These are phyloP conservation scores for Phaeotremella skinneri DNA, from an alignment of 768 basidiomycete species.

Conservation along the genomic window DNA sequence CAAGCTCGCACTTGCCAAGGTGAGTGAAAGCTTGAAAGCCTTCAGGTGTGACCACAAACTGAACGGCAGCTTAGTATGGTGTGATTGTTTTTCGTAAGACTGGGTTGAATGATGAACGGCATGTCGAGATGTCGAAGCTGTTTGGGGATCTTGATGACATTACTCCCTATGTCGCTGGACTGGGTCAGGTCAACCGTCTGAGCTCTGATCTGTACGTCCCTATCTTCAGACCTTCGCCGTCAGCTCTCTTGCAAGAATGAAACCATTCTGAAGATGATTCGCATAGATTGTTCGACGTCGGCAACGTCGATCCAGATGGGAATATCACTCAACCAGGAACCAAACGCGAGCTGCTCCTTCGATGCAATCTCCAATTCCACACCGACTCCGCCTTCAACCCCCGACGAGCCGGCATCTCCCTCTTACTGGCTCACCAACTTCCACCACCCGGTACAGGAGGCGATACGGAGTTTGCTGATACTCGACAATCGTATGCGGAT, in stretches of 20 bases:
- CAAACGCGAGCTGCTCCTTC: not conserved
- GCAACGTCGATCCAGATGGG: conserved; percentile 25
- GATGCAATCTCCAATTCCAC: conserved; percentile 22
- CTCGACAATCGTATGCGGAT: conserved; percentile 39
- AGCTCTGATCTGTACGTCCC: conserved; percentile 18
- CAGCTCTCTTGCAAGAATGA: not conserved
- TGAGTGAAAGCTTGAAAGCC: conserved; percentile 5
- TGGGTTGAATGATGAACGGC: conserved; percentile 18
- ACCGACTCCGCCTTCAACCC: conserved; percentile 25
- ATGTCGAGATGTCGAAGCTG: conserved; percentile 24
- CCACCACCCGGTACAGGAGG: conserved; percentile 41
- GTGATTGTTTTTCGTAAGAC: conserved; percentile 23
- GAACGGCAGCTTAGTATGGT: conserved; percentile 14
- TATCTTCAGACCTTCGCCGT: not conserved
- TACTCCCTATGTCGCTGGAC: conserved; percentile 19
- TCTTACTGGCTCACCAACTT: conserved; percentile 41
- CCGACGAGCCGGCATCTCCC: conserved; percentile 31
- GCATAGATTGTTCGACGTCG: conserved; percentile 24
- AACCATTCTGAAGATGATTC: not conserved
- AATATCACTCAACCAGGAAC: conserved; percentile 14
- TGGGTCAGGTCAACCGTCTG: conserved; percentile 24
- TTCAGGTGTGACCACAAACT: not conserved
- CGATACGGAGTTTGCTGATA: conserved; percentile 44
- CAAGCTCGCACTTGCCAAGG: conserved; percentile 29
- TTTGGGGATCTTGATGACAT: conserved; percentile 29